Conservation (phyloP, 805 yeast genomes). For the Cyberlindnera galapagoensis region DNA sequence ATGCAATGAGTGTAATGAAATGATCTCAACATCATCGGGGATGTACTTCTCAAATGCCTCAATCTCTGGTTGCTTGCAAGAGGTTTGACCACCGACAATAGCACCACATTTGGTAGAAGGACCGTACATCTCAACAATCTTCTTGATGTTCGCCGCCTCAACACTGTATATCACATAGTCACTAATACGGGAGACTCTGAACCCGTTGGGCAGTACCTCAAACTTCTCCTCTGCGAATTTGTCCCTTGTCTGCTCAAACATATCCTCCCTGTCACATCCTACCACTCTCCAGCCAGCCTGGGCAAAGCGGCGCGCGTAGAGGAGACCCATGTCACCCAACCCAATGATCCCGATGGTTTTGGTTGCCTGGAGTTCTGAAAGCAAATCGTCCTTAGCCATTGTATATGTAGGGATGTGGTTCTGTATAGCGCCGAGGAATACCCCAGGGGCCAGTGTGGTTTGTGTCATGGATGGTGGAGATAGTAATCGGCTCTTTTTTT, state of each 20-base stretch:
- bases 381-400: conserved; percentile 5
- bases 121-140: conserved; percentile 71
- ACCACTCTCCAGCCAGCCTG: conserved; percentile 85
- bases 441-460: too few relatives aligned
- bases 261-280: conserved; percentile 79
- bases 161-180: conserved; percentile 88
- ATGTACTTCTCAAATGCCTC: conserved; percentile 70
- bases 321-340: conserved; percentile 91
- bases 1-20: conserved; percentile 87
- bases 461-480: too few relatives aligned
- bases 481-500: too few relatives aligned
- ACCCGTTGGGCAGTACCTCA: conserved; percentile 69
- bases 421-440: too few relatives aligned
- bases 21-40: conserved; percentile 76
- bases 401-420: background rate
- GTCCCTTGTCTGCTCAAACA: conserved; percentile 37
- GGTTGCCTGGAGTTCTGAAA: conserved; percentile 12
- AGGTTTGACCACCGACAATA: conserved; percentile 96
- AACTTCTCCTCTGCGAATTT: conserved; percentile 40
- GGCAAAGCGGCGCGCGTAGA: conserved; percentile 75
- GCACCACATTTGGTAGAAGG: conserved; percentile 85
- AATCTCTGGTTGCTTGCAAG: conserved; percentile 89
- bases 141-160: conserved; percentile 79
- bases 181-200: conserved; percentile 68
- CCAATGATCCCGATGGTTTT: conserved; percentile 88